Conservation (phyloP, 495 filamentous ascomycete genomes). For the Antarctomyces pellizariae region DNA sequence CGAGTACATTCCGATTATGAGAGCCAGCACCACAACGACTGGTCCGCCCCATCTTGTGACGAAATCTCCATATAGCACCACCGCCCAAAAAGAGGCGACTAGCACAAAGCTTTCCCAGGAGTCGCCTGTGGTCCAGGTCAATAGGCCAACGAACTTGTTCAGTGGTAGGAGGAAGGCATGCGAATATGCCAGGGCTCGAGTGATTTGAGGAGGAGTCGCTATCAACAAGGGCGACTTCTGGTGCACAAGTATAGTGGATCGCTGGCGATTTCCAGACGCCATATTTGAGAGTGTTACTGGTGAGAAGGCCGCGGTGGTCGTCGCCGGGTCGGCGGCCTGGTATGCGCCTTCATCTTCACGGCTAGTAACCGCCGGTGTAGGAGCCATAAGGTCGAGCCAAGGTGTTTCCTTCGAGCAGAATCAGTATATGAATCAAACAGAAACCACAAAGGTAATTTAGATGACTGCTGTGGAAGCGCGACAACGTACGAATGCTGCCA, state of each 20-base stretch:
- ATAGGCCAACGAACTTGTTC: conserved; percentile 56
- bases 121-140: conserved; percentile 85
- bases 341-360: conserved; percentile 8
- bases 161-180: conserved; percentile 78
- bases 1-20: conserved; percentile 85
- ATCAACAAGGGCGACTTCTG: conserved; percentile 86
- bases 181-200: conserved; percentile 75
- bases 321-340: conserved; percentile 25
- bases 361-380: conserved; percentile 6
- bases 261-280: conserved; percentile 45
- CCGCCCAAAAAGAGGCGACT: conserved; percentile 61
- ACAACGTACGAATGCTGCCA: conserved; percentile 9
- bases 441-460: conserved; percentile 1
- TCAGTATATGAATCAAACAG: not conserved
- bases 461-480: not conserved
- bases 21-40: conserved; percentile 45
- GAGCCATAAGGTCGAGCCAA: conserved; percentile 12
- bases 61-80: conserved; percentile 64
- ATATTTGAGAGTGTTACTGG: conserved; percentile 49
- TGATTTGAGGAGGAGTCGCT: conserved; percentile 83
- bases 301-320: conserved; percentile 70
- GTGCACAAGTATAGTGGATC: conserved; percentile 82
- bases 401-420: conserved; percentile 10
- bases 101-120: conserved; percentile 93
- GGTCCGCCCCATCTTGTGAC: conserved; percentile 64